phyloP scores from a whole-genome alignment of 1,284 basidiomycete species.

The Malassezia sp. region DNA sequence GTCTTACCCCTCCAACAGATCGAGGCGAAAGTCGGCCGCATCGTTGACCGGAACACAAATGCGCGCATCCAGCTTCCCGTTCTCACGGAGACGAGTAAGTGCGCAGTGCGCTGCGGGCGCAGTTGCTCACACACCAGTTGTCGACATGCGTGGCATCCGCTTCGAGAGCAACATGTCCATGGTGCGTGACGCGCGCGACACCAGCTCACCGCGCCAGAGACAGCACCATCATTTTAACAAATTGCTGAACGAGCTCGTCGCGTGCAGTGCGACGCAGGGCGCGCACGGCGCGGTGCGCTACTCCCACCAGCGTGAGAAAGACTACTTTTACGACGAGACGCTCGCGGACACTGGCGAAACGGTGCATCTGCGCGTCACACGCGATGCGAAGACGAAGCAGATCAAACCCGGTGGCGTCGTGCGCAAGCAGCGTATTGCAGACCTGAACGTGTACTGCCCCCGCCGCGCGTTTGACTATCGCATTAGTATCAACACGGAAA shows the following conservation, averaged over 20 bases:
- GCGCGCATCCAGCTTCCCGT: constrained; percentile 60
- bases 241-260: constrained; percentile 62
- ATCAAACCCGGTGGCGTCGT: constrained; percentile 52
- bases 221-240: constrained; percentile 78
- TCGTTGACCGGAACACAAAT: constrained; percentile 57
- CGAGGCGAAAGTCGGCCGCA: constrained; percentile 80
- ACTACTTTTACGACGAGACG: constrained; percentile 59
- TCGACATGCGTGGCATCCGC: constrained; percentile 46
- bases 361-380: constrained; percentile 68
- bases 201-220: constrained; percentile 53
- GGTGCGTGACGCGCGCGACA: constrained; percentile 54
- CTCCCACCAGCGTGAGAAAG: constrained; percentile 65
- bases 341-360: constrained; percentile 18
- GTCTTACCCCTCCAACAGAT: constrained; percentile 54
- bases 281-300: constrained; percentile 59
- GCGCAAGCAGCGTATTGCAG: constrained; percentile 69
- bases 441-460: constrained; percentile 77
- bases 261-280: constrained; percentile 45
- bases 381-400: constrained; percentile 61
- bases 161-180: constrained; percentile 86
- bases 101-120: no score
- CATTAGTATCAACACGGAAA: constrained; percentile 77
- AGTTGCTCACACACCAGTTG: constrained; percentile 49
- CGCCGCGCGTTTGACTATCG: constrained; percentile 77
- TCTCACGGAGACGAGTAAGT: constrained; percentile 72